Conservation (phyloP, 352 stramenopile genomes). For the Phytophthora hibernalis region DNA sequence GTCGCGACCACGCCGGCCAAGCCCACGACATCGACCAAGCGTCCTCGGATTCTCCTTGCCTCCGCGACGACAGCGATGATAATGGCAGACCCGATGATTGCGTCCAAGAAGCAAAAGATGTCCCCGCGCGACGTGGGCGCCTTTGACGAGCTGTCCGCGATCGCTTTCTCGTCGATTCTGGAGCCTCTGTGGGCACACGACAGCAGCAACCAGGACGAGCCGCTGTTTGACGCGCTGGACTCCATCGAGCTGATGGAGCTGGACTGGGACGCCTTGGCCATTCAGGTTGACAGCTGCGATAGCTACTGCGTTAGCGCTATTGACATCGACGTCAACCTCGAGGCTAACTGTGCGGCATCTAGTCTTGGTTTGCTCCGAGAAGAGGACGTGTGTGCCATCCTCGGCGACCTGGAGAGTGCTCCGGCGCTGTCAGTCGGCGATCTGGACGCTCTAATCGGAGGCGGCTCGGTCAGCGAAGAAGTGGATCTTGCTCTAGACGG, state of each 20-base stretch:
- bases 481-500: background rate
- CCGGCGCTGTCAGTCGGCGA: constrained; percentile 6
- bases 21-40: constrained; percentile 9
- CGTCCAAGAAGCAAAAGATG: constrained; percentile 25
- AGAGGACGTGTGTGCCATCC: constrained; percentile 14
- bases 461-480: background rate
- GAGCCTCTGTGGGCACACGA: constrained; percentile 10
- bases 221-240: constrained; percentile 17
- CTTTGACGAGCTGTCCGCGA: constrained; percentile 6
- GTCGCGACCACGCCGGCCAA: background rate
- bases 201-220: constrained; percentile 5
- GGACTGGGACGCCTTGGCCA: constrained; percentile 19
- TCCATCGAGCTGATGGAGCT: constrained; percentile 22
- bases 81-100: background rate
- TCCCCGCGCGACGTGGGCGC: constrained; percentile 27
- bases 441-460: constrained; percentile 17
- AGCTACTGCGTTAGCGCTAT: background rate
- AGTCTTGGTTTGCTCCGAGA: constrained; percentile 8
- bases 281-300: background rate
- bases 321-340: constrained; percentile 6
- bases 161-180: constrained; percentile 2
- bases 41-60: constrained; percentile 4
- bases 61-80: background rate
- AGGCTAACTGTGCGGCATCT: background rate
- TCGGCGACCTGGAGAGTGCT: constrained; percentile 1